A percentile compares a stretch with the other conserved stretches of the same genome.
phyloP scores from a whole-genome alignment of 352 stramenopile species.

The Thraustochytrium striatum region DNA sequence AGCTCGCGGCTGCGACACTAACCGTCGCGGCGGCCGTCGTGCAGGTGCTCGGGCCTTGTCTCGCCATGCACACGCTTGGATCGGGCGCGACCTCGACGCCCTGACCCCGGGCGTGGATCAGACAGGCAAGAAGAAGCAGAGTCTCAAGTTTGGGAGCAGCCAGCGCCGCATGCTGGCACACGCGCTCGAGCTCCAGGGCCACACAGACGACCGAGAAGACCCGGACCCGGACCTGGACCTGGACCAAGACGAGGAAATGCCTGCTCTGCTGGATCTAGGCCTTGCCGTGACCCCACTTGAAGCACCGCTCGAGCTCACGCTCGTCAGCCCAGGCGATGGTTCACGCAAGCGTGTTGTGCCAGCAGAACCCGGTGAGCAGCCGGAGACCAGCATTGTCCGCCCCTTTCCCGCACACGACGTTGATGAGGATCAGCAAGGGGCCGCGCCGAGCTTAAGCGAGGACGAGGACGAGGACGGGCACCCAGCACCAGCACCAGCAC shows the following conservation, averaged over 20 bases:
- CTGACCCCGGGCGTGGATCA: too few species aligned
- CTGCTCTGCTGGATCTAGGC: background rate
- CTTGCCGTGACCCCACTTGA: background rate
- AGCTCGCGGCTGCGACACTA: background rate
- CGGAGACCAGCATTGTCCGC: too few species aligned
- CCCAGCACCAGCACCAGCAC: background rate
- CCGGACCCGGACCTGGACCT: background rate
- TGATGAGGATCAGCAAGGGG: background rate
- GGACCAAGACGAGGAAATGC: background rate
- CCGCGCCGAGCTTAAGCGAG: background rate
- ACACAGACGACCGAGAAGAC: background rate
- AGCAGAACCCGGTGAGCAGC: too few species aligned
- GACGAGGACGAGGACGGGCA: background rate
- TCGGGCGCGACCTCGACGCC: conserved; percentile 10
- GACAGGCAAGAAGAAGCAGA: too few species aligned
- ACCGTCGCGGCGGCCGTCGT: background rate
- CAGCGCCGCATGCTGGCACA: background rate
- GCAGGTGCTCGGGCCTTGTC: background rate
- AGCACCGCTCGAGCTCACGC: too few species aligned
- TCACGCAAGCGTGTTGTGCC: too few species aligned
- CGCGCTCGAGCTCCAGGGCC: background rate
- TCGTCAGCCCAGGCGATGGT: too few species aligned
- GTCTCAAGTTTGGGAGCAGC: too few species aligned
- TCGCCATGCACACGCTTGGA: conserved; percentile 23
- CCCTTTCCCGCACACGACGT: too few species aligned